Base-by-base conservation (phyloP, 768 basidiomycete genomes). In the Russula brevipes region DNA sequence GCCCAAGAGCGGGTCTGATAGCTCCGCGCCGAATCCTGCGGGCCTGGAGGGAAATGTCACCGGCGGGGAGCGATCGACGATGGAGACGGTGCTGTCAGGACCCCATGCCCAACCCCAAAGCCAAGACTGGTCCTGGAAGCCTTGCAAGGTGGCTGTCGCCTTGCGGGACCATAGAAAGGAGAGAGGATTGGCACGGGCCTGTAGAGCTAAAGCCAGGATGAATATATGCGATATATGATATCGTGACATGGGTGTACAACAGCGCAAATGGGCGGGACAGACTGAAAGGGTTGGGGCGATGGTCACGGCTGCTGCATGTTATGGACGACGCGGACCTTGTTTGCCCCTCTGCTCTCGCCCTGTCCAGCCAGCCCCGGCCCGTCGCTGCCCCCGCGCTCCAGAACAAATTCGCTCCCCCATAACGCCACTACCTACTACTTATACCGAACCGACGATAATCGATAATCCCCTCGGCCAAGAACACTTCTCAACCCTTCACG, bases 11-110 rank as follows among this genome's bases (percentile, higher is more conserved):
- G 73, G 72, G 59, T 89, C 85, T 59, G 74, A 77, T 49, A 91
- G 83, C 65, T 89, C 85, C 30, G 82, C 80, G 12, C 91, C 91
- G 73, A 94, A 94, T 0, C 86, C 82, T 57, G 91, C 91, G 75
- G 78, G 77, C 54, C 89, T 80, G 6, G 91, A 88, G 53, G 79
- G 77, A 71, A 89, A 93, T 3, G 82, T 82, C 61, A 92, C 76
- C 0, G 85, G 77, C 0, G 90, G 90, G 5, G 82, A 79, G 61
- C 84, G 83, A 75, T 92, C 90, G 42, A 92, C 85, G 64, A 92
- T 78, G 31, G 89, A 86, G 62, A 91, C 88, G 33, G 73, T 73
- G 57, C 74, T 77, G 61, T 76, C 76, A 14, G 73, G 69, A n/a
- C 75, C 73, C 75, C 76, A 77, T 33, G 73, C 73, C 75, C 75